A percentile compares a stretch with the other conserved stretches of the same genome.
Evolutionary conservation across 371 early-diverging fungal species (phyloP).

Genomic region (Syncephalis plumigaleata): DNA sequence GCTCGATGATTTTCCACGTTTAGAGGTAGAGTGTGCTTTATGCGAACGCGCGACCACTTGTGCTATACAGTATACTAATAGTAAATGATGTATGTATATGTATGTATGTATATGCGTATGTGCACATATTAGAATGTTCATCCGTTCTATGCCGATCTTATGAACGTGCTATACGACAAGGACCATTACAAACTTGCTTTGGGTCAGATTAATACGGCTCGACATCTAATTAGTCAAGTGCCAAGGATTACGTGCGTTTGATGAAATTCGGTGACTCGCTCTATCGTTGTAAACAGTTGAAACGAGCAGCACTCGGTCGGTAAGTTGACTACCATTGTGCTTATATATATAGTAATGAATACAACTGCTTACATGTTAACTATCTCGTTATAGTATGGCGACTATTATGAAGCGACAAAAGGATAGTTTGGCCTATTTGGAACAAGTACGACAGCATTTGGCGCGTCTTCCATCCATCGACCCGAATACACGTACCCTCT

Average conservation of each 20-base stretch:
- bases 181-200: conserved; percentile 99
- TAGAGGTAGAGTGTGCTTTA: conserved; percentile 55
- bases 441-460: conserved; percentile 99
- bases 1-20: conserved; percentile 93
- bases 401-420: conserved; percentile 99
- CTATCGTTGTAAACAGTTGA: conserved; percentile 99
- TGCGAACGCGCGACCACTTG: too few relatives aligned
- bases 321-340: conserved; percentile 2
- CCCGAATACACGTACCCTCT: conserved; percentile 95
- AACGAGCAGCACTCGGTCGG: conserved; percentile 94
- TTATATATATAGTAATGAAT: neutral
- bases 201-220: conserved; percentile 97
- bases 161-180: conserved; percentile 99
- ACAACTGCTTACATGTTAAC: neutral
- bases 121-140: conserved; percentile 98
- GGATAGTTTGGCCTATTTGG: conserved; percentile 95
- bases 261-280: conserved; percentile 99
- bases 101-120: too few relatives aligned
- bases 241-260: conserved; percentile 94
- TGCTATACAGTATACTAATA: neutral
- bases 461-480: conserved; percentile 96
- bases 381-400: conserved; percentile 64
- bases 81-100: neutral
- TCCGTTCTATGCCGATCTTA: conserved; percentile 99
- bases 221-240: conserved; percentile 87